Conservation (phyloP, 164 flowering plant species). For the Litsea cubeba region DNA sequence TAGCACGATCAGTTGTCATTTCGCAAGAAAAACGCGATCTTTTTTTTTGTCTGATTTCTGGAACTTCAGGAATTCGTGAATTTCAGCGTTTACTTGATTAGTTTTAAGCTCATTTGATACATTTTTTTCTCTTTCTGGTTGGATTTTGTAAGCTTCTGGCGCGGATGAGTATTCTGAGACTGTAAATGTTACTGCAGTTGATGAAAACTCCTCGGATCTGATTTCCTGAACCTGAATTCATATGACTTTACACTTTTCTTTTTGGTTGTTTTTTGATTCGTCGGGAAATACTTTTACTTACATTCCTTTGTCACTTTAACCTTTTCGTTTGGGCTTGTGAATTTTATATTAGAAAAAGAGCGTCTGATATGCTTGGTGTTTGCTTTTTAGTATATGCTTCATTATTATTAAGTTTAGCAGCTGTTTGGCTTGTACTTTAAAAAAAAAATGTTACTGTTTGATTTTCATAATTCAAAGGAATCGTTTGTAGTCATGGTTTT, state of each 20-base stretch:
- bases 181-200: not conserved
- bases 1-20: not conserved
- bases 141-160: not conserved
- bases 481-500: conserved; percentile 4
- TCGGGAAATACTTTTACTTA: not conserved
- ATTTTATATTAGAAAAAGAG: not conserved
- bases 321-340: not conserved
- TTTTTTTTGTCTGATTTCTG: not conserved
- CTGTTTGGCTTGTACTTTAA: not conserved
- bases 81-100: not conserved
- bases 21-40: not conserved
- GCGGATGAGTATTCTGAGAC: not conserved
- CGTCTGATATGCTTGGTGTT: not conserved
- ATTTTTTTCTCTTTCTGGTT: not conserved
- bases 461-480: conserved; percentile 1
- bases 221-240: not conserved
- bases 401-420: not conserved
- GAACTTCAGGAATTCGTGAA: not conserved
- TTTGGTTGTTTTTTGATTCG: not conserved
- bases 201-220: not conserved
- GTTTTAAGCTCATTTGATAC: not conserved
- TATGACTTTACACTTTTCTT: not conserved
- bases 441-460: not conserved
- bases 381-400: not conserved
- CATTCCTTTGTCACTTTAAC: not conserved